Conservation (phyloP, 1,139 yeast genomes). For the Yamadazyma diospyri region DNA sequence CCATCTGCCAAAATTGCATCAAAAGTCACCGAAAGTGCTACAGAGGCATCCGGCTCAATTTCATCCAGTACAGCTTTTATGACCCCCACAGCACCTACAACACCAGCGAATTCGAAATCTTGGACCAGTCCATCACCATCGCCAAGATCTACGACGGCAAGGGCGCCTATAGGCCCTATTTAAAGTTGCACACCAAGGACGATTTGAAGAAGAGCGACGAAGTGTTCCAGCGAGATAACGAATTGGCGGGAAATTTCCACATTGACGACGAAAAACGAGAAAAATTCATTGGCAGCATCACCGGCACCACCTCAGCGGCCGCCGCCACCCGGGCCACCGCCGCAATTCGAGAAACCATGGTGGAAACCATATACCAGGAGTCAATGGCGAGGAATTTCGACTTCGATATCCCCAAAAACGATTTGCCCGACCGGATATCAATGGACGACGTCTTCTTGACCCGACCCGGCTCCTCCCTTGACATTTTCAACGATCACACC, state of each 20-base stretch:
- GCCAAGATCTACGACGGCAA: constrained; percentile 39
- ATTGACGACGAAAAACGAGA: constrained; percentile 10
- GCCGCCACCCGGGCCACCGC: constrained; percentile 10
- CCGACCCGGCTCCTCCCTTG: constrained; percentile 7
- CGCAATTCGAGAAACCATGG: constrained; percentile 7
- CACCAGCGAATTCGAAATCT: constrained; percentile 16
- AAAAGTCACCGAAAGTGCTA: constrained; percentile 41
- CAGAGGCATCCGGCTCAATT: constrained; percentile 43
- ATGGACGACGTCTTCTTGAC: constrained; percentile 1
- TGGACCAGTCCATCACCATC: constrained; percentile 43
- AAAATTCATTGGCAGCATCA: constrained; percentile 9
- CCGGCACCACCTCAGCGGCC: constrained; percentile 9
- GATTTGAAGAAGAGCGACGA: constrained; percentile 33
- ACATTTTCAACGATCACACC: constrained; percentile 14
- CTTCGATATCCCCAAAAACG: neutral
- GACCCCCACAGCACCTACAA: constrained; percentile 24
- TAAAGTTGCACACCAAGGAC: constrained; percentile 27
- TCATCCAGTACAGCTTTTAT: constrained; percentile 42
- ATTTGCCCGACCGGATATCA: neutral
- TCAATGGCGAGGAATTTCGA: too few species aligned
- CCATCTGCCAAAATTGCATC: constrained; percentile 44
- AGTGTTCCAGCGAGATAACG: constrained; percentile 28
- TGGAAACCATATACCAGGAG: constrained; percentile 1
- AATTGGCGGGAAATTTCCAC: constrained; percentile 8
- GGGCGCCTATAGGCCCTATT: constrained; percentile 28